A percentile compares a stretch with the other conserved stretches of the same genome.
These are phyloP conservation scores for Gossypium aridum DNA, from an alignment of 441 rosid species.

Conservation along the genomic window DNA sequence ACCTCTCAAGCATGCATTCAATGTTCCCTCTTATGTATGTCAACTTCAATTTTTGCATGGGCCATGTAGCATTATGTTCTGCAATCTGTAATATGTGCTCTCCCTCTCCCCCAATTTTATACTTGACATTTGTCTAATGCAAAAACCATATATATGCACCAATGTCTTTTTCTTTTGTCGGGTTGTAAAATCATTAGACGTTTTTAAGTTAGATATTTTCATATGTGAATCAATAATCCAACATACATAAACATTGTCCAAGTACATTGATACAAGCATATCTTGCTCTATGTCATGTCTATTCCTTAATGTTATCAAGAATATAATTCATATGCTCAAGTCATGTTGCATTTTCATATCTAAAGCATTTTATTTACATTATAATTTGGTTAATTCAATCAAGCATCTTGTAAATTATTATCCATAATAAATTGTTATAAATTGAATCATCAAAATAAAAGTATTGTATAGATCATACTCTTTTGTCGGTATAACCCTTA, in stretches of 20 bases:
- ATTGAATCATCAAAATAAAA: no score
- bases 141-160: not conserved
- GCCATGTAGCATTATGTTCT: constrained; percentile 21
- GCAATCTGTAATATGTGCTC: constrained; percentile 26
- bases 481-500: no score
- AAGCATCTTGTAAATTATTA: no score
- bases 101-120: not conserved
- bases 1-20: constrained; percentile 8
- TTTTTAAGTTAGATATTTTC: not conserved
- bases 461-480: no score
- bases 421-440: no score
- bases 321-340: not conserved
- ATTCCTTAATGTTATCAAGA: not conserved
- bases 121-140: not conserved
- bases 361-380: no score
- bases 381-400: no score
- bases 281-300: not conserved
- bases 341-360: not conserved
- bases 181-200: not conserved
- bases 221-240: not conserved
- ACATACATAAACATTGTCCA: not conserved
- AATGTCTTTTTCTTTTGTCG: not conserved
- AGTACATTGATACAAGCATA: not conserved
- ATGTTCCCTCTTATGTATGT: constrained; percentile 6
- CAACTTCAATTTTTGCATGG: constrained; percentile 17